These are phyloP conservation scores for Leptographium galeiforme DNA, from an alignment of 2,329 filamentous ascomycete species.

Conservation along the genomic window DNA sequence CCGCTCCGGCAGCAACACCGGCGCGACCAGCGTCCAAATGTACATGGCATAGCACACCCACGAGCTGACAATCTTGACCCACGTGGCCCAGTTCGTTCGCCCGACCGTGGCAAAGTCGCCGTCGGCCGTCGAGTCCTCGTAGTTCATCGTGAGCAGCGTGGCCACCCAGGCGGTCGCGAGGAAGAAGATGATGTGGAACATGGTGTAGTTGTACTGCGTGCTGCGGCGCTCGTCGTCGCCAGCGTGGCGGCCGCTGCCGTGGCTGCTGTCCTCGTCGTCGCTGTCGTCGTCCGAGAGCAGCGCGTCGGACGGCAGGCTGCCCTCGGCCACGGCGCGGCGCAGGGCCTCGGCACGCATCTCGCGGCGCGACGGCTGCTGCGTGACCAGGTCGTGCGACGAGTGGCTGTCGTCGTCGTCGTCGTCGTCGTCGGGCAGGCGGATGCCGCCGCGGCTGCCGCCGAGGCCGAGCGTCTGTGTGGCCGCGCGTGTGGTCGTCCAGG, in stretches of 20 bases:
- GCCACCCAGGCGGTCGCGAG: constrained; percentile 92
- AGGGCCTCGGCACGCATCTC: constrained; percentile 91
- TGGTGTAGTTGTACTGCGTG: constrained; percentile 90
- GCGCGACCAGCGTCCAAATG: constrained; percentile 81
- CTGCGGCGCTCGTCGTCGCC: constrained; percentile 80
- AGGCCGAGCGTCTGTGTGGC: constrained; percentile 80
- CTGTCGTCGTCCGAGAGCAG: constrained; percentile 61
- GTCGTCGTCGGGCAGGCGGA: constrained; percentile 53
- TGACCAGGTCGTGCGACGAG: constrained; percentile 60
- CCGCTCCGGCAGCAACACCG: constrained; percentile 70
- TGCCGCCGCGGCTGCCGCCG: constrained; percentile 46
- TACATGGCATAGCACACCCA: constrained; percentile 97
- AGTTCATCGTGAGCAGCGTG: constrained; percentile 68
- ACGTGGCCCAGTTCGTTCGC: constrained; percentile 90
- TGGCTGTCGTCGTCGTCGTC: constrained; percentile 9
- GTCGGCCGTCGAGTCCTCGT: constrained; percentile 48
- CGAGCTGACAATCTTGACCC: constrained; percentile 96
- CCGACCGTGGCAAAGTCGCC: constrained; percentile 84
- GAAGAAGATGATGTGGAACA: constrained; percentile 98
- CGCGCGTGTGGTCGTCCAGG: constrained; percentile 92
- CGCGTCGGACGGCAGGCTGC: constrained; percentile 81
- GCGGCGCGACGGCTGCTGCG: constrained; percentile 69
- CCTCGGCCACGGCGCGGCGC: constrained; percentile 81
- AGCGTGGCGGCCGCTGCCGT: constrained; percentile 45
- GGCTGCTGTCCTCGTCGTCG: constrained; percentile 50